These are phyloP conservation scores for Eucalyptus erythrocorys DNA, from an alignment of 345 rosid genomes.

Conservation along the genomic window DNA sequence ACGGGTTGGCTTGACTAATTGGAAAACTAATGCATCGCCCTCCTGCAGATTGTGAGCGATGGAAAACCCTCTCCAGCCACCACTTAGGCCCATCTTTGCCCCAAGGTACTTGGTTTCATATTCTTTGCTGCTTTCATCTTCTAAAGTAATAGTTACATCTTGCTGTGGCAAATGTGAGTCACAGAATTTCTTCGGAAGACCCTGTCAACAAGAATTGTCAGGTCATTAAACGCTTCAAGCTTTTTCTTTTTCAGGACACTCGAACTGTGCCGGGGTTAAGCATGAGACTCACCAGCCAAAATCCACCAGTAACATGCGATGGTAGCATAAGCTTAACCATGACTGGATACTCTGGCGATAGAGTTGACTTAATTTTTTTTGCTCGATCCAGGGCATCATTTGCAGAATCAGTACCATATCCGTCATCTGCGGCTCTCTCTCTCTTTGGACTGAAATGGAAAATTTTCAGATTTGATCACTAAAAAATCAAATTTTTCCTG, in stretches of 20 bases:
- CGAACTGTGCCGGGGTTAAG: background rate
- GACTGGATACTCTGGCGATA: background rate
- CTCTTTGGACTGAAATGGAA: background rate
- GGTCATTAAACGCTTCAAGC: background rate
- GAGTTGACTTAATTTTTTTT: background rate
- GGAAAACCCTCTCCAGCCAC: conserved; percentile 14
- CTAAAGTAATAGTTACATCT: conserved; percentile 1
- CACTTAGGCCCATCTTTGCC: background rate
- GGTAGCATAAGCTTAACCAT: background rate
- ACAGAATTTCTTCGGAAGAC: background rate
- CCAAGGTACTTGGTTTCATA: background rate
- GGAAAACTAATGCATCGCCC: conserved; percentile 11
- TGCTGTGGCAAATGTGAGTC: conserved; percentile 4
- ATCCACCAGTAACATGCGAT: conserved; percentile 14
- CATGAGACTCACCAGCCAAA: conserved; percentile 4
- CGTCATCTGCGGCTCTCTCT: background rate
- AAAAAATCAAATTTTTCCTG: background rate
- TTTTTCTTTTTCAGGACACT: background rate
- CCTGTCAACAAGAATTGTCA: background rate
- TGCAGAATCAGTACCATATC: background rate
- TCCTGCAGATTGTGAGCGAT: background rate
- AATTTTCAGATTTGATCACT: background rate
- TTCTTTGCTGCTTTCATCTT: background rate
- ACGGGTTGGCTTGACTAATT: conserved; percentile 2
- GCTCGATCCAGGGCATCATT: background rate